A percentile compares a stretch with the other conserved stretches of the same genome.
Evolutionary conservation across 495 filamentous ascomycete species (phyloP).

Genomic region (Glonium stellatum): DNA sequence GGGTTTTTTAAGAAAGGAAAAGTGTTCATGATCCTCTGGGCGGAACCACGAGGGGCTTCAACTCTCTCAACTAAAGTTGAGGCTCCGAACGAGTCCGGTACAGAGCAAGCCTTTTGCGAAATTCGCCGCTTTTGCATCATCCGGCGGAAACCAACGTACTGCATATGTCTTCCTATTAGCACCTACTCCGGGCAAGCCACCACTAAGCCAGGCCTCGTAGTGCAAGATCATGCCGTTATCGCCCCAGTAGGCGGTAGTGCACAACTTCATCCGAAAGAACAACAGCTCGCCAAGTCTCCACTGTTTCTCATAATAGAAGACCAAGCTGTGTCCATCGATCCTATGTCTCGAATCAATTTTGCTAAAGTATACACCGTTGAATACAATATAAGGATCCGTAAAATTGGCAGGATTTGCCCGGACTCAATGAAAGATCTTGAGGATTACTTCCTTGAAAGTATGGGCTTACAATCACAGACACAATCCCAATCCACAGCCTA

Average conservation of each 20-base stretch:
- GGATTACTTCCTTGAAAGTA: no score
- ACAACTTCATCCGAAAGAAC: not conserved
- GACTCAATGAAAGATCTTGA: no score
- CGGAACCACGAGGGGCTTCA: slow-evolving; percentile 15
- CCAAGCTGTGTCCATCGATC: slow-evolving; percentile 25
- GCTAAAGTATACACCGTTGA: slow-evolving; percentile 44
- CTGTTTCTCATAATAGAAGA: slow-evolving; percentile 3
- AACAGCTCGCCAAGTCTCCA: slow-evolving; percentile 2
- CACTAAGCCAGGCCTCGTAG: slow-evolving; percentile 13
- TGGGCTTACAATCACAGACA: no score
- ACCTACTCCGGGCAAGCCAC: slow-evolving; percentile 23
- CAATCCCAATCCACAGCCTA: no score
- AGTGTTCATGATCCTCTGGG: slow-evolving; percentile 20
- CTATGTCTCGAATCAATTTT: slow-evolving; percentile 42
- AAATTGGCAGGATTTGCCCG: no score
- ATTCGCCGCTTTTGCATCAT: slow-evolving; percentile 28
- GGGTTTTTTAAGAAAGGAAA: slow-evolving; percentile 6
- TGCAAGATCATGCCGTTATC: slow-evolving; percentile 24
- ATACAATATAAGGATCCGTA: slow-evolving; percentile 42
- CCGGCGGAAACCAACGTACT: slow-evolving; percentile 6
- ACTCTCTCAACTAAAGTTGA: no score
- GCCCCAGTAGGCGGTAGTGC: not conserved
- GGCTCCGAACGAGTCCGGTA: slow-evolving; percentile 5
- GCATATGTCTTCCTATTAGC: slow-evolving; percentile 20
- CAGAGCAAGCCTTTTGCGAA: not conserved